A percentile compares a stretch with the other conserved stretches of the same genome.
phyloP scores from a whole-genome alignment of 2,329 filamentous ascomycete genomes.

The Alternaria brassicicola region DNA sequence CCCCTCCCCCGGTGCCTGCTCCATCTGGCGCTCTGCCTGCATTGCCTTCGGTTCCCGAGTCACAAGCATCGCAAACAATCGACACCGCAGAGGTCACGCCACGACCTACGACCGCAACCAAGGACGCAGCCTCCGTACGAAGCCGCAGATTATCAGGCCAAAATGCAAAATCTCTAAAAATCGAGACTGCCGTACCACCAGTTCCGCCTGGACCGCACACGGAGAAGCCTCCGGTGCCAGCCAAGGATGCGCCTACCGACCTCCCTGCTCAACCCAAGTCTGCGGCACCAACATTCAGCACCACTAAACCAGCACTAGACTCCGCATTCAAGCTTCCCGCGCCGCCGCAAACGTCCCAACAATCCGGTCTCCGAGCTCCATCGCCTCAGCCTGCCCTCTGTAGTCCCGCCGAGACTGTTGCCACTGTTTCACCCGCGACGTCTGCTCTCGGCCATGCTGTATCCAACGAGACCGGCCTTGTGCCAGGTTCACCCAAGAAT shows the following conservation, averaged over 20 bases:
- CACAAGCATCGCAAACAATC: constrained; percentile 29
- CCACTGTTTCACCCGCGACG: constrained; percentile 50
- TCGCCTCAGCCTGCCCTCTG: constrained; percentile 46
- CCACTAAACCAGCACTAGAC: constrained; percentile 35
- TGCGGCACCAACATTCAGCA: constrained; percentile 40
- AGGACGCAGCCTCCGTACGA: constrained; percentile 61
- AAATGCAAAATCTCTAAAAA: constrained; percentile 82
- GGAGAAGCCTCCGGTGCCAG: constrained; percentile 41
- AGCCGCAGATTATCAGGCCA: constrained; percentile 80
- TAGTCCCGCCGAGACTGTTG: constrained; percentile 49
- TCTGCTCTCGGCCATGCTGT: constrained; percentile 46
- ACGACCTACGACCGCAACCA: constrained; percentile 31
- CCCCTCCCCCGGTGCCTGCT: constrained; percentile 37
- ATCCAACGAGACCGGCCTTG: constrained; percentile 53
- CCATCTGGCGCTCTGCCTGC: constrained; percentile 41
- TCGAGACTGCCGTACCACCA: constrained; percentile 69
- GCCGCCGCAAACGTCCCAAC: constrained; percentile 37
- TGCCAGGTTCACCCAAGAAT: constrained; percentile 44
- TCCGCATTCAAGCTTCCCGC: constrained; percentile 42
- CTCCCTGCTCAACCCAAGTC: constrained; percentile 45
- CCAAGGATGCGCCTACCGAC: constrained; percentile 43
- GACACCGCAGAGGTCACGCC: constrained; percentile 39
- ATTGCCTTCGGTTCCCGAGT: constrained; percentile 39
- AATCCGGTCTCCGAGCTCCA: constrained; percentile 36
- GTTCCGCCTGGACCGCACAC: constrained; percentile 43